These are phyloP conservation scores for Plasmopara muralis DNA, from an alignment of 352 stramenopile species.

Conservation along the genomic window DNA sequence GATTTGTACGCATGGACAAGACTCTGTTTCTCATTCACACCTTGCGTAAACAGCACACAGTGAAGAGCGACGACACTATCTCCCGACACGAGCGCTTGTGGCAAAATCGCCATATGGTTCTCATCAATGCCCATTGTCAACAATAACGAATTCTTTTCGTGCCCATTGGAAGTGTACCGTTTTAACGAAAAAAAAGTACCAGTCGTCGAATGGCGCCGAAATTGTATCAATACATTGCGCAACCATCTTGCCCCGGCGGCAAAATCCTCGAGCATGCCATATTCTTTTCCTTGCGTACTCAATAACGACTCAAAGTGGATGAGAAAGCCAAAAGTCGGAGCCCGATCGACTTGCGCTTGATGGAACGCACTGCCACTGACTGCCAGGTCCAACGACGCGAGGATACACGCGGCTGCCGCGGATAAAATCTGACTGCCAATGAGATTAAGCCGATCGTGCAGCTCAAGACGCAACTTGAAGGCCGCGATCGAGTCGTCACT, in stretches of 20 bases:
- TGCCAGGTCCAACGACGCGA: conserved; percentile 62
- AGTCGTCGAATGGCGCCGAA: conserved; percentile 39
- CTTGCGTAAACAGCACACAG: conserved; percentile 73
- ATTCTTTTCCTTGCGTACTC: conserved; percentile 91
- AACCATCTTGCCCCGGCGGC: conserved; percentile 78
- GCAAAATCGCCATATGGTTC: conserved; percentile 45
- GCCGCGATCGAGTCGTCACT: conserved; percentile 38
- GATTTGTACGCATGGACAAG: conserved; percentile 75
- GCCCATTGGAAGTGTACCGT: conserved; percentile 37
- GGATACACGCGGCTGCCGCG: conserved; percentile 54
- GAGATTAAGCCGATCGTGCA: conserved; percentile 63
- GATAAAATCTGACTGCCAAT: conserved; percentile 74
- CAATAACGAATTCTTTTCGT: conserved; percentile 36
- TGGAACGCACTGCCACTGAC: conserved; percentile 49
- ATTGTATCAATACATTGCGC: conserved; percentile 69
- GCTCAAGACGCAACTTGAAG: conserved; percentile 62
- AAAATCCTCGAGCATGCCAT: conserved; percentile 92
- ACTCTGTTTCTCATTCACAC: conserved; percentile 82
- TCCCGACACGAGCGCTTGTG: conserved; percentile 34
- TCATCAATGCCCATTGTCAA: conserved; percentile 61
- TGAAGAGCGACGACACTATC: conserved; percentile 45
- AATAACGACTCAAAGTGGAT: conserved; percentile 82
- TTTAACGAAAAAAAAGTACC: conserved; percentile 54
- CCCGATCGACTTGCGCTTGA: conserved; percentile 46
- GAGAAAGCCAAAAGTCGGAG: conserved; percentile 52